Evolutionary conservation across 139 green algal genomes (phyloP), one percentile per base, ranked within the genome.

Genomic region (Chlamydomonas schloesseri): DNA sequence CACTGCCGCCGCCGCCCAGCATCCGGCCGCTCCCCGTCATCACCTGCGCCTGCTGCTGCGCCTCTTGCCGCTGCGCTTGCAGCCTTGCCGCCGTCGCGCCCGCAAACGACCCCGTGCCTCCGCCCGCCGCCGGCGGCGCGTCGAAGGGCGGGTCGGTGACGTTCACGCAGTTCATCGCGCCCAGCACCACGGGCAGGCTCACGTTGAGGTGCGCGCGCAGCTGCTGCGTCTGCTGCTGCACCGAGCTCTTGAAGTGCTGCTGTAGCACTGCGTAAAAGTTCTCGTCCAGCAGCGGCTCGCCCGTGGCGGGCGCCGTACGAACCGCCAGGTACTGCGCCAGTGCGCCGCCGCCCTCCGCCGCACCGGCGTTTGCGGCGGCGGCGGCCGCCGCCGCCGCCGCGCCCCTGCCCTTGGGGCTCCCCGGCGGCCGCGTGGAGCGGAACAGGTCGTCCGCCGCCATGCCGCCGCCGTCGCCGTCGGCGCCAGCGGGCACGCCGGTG

Each of bases 281-380:
- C 29, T 77, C 67, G 24, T 86, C 80, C 47, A 86, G 47, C 50
- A 86, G 50, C 3, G 80, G 80, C 50, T 86, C 80, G 26, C 80
- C 80, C 6, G 29, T 77, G 47, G 17, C 33, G 3, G 60, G 34
- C 47, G 50, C 50, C 33, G 80, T 70, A 8, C 50, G 11, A 23
- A 78, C 64, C 13, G 80, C 50, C 31, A 86, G 80, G 78, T 84
- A 84, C 64, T 60, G 34, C 17, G 78, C 62, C 42, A 84, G 62
- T 18, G 29, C 36, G 4, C 21, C 34, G 8, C 58, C 58, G 36
- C 58, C 76, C 17, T 24, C 36, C 20, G 58, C 24, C 18, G 31
- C 53, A 34, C 21, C 58, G n/a, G 29, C 17, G 33, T 20, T 15
- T 31, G 28, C 29, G 57, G 34, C 34, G n/a, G n/a, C n/a, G n/a